Conservation (phyloP, 2,329 filamentous ascomycete genomes). For the Aspergillus proliferans region DNA sequence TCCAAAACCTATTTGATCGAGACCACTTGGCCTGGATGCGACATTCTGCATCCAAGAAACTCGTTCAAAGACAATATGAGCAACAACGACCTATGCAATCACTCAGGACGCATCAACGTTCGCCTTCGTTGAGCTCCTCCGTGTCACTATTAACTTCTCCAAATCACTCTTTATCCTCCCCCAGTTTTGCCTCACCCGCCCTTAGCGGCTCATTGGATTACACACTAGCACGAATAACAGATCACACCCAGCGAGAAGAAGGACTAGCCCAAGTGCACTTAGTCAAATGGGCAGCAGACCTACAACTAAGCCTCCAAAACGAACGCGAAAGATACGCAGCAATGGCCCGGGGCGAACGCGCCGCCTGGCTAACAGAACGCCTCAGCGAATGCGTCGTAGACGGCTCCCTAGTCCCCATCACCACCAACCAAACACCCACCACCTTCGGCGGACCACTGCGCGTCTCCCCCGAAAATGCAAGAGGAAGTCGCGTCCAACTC, state of each 20-base stretch:
- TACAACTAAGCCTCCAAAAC: conserved; percentile 68
- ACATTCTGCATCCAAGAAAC: conserved; percentile 75
- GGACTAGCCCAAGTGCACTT: conserved; percentile 62
- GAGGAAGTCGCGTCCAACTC: conserved; percentile 18
- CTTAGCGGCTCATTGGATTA: conserved; percentile 42
- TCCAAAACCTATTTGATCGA: conserved; percentile 69
- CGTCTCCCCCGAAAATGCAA: conserved; percentile 18
- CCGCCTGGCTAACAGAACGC: conserved; percentile 62
- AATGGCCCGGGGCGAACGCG: conserved; percentile 56
- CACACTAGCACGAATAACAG: conserved; percentile 55
- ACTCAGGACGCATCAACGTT: conserved; percentile 13
- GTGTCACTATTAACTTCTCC: conserved; percentile 24
- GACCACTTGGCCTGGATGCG: conserved; percentile 76
- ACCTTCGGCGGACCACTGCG: conserved; percentile 19
- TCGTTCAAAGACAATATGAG: conserved; percentile 60
- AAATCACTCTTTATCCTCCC: conserved; percentile 21
- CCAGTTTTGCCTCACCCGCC: conserved; percentile 20
- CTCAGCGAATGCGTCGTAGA: conserved; percentile 63
- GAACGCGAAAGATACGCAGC: conserved; percentile 65
- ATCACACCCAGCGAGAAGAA: conserved; percentile 56
- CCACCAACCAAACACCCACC: conserved; percentile 22
- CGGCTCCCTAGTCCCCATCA: conserved; percentile 54
- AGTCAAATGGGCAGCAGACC: conserved; percentile 73
- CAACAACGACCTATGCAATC: conserved; percentile 6
- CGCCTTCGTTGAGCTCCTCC: conserved; percentile 9